Evolutionary conservation across 768 basidiomycete species (phyloP), one percentile per base, ranked within the genome.

Genomic region (Daedaleopsis nitida): DNA sequence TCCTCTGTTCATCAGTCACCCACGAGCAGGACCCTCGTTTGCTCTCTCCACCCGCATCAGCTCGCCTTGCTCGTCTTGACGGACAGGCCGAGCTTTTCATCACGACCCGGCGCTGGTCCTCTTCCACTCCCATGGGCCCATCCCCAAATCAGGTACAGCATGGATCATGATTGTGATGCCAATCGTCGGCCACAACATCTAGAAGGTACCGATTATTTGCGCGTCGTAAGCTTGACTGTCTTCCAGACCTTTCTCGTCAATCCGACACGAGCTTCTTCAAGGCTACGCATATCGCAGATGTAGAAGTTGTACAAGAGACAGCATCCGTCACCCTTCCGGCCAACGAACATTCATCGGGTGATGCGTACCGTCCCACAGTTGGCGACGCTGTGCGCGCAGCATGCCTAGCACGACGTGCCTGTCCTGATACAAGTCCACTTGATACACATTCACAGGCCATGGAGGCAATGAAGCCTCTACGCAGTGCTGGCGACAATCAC

Each of bases 401-500:
- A 32, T 32, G 27, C 27, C 27, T 32, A 11, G 23, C 10, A 49
- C 47, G 47, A 47, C 45, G 19, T n/a, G 19, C 14, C 4, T 9
- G 23, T 49, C 21, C 23, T 24, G 47, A 23, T 24, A 49, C 19
- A n/a, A 17, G 13, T 49, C 47, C 47, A 49, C 19, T 21, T 23
- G 47, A 49, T 49, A 49, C 47, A 49, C 47, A 14, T 14, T 5
- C 47, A 13, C 19, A 24, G 47, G 23, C 19, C 21, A 13, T 21
- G 11, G 47, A 24, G 24, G 48, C 54, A 55, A 32, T 51, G 55
- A 32, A 16, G 13, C 39, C 9, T 45, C 5, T 12, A 47, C 60
- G 51, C 60, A 57, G 60, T 55, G 39, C 55, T 57, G 51, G 44
- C 60, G 60, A 62, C 60, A 62, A 62, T 62, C 60, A 62, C 55